Evolutionary conservation across 2,329 filamentous ascomycete species (phyloP).

Genomic region (Westerdykella sp.): DNA sequence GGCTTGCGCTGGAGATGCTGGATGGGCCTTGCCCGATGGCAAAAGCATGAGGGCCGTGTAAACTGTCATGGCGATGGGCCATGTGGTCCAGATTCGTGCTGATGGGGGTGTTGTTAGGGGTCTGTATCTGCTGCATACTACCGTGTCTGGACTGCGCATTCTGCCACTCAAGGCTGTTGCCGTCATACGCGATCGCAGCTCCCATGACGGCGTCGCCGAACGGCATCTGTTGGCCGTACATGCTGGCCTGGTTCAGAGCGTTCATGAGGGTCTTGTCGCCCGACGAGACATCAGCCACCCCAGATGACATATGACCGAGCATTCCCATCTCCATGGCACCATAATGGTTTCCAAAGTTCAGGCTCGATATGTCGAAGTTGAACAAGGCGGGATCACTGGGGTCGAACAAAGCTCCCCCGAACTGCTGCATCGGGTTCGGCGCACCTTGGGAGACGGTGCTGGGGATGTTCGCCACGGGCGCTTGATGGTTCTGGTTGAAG

Average conservation of each 20-base stretch:
- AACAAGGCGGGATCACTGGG: slow-evolving; percentile 87
- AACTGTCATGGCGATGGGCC: slow-evolving; percentile 27
- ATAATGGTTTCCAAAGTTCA: slow-evolving; percentile 95
- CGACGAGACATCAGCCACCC: slow-evolving; percentile 67
- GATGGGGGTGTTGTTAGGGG: slow-evolving; percentile 38
- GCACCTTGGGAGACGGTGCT: slow-evolving; percentile 36
- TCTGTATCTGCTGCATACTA: slow-evolving; percentile 39
- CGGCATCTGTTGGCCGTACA: slow-evolving; percentile 38
- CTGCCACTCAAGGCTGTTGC: slow-evolving; percentile 21
- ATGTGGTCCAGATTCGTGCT: slow-evolving; percentile 27
- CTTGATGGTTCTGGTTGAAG: slow-evolving; percentile 53
- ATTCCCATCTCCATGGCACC: slow-evolving; percentile 94
- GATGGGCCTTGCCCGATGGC: slow-evolving; percentile 55
- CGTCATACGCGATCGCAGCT: background rate
- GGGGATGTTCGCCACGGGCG: slow-evolving; percentile 45
- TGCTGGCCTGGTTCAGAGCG: slow-evolving; percentile 27
- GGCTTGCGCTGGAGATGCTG: slow-evolving; percentile 53
- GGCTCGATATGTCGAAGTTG: slow-evolving; percentile 90
- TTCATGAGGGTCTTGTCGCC: slow-evolving; percentile 49
- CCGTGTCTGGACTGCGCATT: slow-evolving; percentile 38
- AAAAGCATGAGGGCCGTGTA: slow-evolving; percentile 49
- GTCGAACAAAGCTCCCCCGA: slow-evolving; percentile 65
- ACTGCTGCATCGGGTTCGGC: slow-evolving; percentile 38
- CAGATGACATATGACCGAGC: slow-evolving; percentile 92
- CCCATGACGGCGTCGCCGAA: slow-evolving; percentile 6